Base-by-base conservation (phyloP, 305 asterid species). In the Lippia alba region DNA sequence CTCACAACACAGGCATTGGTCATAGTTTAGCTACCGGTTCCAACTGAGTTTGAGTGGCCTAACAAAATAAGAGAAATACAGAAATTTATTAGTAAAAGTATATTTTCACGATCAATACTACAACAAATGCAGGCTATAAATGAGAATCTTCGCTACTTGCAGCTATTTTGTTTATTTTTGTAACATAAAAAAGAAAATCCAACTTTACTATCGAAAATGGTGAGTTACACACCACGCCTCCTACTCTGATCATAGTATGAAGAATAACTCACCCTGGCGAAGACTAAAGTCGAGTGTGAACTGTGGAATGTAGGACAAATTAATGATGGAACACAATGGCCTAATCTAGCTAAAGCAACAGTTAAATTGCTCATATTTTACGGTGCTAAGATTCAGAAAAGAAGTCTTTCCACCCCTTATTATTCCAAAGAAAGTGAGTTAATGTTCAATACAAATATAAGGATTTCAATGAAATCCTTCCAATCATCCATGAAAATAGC, bases 1-100 rank as follows among this genome's bases (percentile, higher is more conserved):
- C 89, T 86, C 44, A 85, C 72, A 66, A 87, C 76, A 73, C 91
- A 82, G 63, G 90, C 83, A 69, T 84, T 86, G 68, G 87, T 75
- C 97, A 91, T 92, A 34, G 73, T 66, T 74, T 49, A 33, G 68
- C 71, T 55, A 53, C 69, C 33, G 40, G 56, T 63, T 40, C 51
- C 72, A 33, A 41, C 54, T 49, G 41, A 45, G 58, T 59, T 62
- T 49, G 48, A 46, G 50, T 66, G 56, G 61, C 80, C 70, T 63
- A 4, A 36, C 56, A 70, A 62, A 67, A 39, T 36, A 61, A 39
- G 11, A 56, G 62, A 39, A 39, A 39, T 1, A 39, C 7, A 39
- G 10, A 39, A 39, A 32, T 12, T 16, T 0, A 24, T 24, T 24
- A 24, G 30, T 24, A 24, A 24, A 24, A 24, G 3, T 24, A 24